Conservation (phyloP, 176 grass and related monocot genomes). For the Dendrocalamus sinicus region DNA sequence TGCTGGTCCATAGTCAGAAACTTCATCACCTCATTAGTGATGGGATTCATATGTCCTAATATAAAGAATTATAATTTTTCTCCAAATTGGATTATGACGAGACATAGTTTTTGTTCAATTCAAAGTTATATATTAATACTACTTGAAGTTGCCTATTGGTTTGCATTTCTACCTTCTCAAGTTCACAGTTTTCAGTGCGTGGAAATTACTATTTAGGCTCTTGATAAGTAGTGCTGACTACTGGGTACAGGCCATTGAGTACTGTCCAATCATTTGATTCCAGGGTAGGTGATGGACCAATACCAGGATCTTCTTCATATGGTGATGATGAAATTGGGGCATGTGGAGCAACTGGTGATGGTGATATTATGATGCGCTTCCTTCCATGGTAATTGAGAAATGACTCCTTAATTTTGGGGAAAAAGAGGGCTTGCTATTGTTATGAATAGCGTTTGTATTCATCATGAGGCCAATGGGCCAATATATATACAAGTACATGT, state of each 20-base stretch:
- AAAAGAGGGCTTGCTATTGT: background rate
- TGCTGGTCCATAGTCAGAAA: background rate
- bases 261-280: conserved; percentile 42
- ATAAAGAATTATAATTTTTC: background rate
- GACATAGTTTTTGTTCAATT: conserved; percentile 25
- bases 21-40: background rate
- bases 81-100: background rate
- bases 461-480: too few species aligned
- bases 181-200: background rate
- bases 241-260: background rate
- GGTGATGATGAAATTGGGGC: conserved; percentile 86
- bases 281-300: conserved; percentile 96
- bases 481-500: too few species aligned
- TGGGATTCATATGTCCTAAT: background rate
- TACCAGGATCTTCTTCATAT: conserved; percentile 86
- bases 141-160: background rate
- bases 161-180: background rate
- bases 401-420: background rate
- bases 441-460: too few species aligned
- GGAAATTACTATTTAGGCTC: too few species aligned
- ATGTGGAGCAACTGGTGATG: conserved; percentile 92
- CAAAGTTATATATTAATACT: background rate
- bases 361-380: conserved; percentile 98
- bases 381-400: conserved; percentile 77
- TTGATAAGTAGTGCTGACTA: too few species aligned